Conservation (phyloP, 2,329 filamentous ascomycete species). For the Talaromyces sp. region DNA sequence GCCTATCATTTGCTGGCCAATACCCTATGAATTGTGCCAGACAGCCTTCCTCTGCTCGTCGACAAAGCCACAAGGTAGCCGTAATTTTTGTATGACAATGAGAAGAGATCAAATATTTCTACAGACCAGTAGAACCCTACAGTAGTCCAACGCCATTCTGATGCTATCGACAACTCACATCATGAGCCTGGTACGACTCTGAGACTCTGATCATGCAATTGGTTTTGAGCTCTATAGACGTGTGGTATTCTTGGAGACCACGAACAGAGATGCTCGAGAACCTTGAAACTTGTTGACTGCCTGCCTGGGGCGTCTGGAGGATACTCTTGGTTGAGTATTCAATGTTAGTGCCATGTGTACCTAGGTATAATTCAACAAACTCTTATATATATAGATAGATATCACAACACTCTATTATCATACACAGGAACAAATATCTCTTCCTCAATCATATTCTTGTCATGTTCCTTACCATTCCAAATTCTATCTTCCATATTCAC, state of each 20-base stretch:
- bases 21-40: neutral
- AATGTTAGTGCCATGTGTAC: neutral
- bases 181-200: neutral
- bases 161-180: neutral
- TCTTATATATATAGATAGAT: neutral
- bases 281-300: neutral
- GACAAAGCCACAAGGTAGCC: neutral
- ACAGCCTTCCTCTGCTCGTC: neutral
- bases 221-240: neutral
- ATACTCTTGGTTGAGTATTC: neutral
- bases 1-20: neutral
- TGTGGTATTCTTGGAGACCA: neutral
- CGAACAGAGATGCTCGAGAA: neutral
- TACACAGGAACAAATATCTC: neutral
- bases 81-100: no score
- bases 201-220: neutral
- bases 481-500: neutral
- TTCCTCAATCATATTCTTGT: neutral
- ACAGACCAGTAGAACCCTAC: neutral
- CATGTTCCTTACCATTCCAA: neutral
- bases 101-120: neutral
- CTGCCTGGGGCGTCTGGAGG: neutral
- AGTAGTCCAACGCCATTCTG: neutral
- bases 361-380: neutral
- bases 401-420: neutral